Base-by-base conservation (phyloP, 1,284 basidiomycete species). In the Cutaneotrichosporon dermatis region DNA sequence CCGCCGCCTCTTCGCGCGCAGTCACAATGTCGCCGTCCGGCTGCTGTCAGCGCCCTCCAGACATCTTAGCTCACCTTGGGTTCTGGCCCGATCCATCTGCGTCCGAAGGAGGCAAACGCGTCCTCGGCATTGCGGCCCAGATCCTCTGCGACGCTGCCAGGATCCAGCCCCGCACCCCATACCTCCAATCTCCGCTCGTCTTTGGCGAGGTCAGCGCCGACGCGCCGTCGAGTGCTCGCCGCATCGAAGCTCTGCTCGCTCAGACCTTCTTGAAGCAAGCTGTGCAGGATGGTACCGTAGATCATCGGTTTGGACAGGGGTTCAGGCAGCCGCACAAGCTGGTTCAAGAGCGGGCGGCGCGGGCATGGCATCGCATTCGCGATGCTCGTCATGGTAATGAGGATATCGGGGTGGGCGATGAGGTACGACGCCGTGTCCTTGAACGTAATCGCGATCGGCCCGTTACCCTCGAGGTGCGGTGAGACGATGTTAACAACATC, bases 271-370 rank as follows among this genome's bases (percentile, higher is more conserved):
- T 97, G 92, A 79, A 94, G 85, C 16, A 95, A 86, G 63, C 90
- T 87, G 69, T 97, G 93, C 3, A 95, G 81, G 71, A 96, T 86
- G 66, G 87, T 94, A 25, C 94, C 93, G 85, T 91, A 95, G 0
- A 94, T 80, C 16, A 95, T 73, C 0, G 79, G 61, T 33, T 79
- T 77, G 0, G 72, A 72, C 1, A 74, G 64, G 5, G 74, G 70
- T 37, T 71, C 44, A 76, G 79, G 66, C 83, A 85, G 37, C 76
- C 84, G 59, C 79, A 84, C 40, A 81, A 87, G 62, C 81, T 86
- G 53, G 9, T 87, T 84, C 1, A 97, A 79, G 12, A 96, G 80
- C 1, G 93, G 89, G 71, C 88, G 89, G 12, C 94, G 85, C 7
- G 84, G 79, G 72, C 94, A 97, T 62, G 87, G 84, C 4, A 88